These are phyloP conservation scores for Ophiostoma tasmaniense DNA, from an alignment of 2,329 filamentous ascomycete species.

Conservation along the genomic window DNA sequence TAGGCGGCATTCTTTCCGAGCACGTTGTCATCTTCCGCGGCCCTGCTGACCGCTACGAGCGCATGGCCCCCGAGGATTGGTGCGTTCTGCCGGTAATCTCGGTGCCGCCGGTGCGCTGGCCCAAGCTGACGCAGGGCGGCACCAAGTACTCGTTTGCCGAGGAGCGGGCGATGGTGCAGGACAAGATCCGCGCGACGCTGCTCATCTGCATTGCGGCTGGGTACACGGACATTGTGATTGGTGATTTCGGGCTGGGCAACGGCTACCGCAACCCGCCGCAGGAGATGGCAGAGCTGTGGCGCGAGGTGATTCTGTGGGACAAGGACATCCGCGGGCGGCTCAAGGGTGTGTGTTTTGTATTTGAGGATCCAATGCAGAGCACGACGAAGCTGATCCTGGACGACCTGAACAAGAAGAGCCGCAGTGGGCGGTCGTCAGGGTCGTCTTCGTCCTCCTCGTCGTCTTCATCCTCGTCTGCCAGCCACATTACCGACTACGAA, in stretches of 20 bases:
- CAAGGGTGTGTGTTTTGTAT: constrained; percentile 53
- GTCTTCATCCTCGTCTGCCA: constrained; percentile 13
- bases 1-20: constrained; percentile 61
- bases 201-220: constrained; percentile 57
- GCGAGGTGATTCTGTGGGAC: constrained; percentile 55
- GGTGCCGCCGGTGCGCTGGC: constrained; percentile 62
- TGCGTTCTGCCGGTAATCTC: constrained; percentile 61
- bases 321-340: constrained; percentile 55
- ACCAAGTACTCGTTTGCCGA: constrained; percentile 62
- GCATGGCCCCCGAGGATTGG: constrained; percentile 44
- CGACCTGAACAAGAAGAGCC: constrained; percentile 45
- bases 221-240: constrained; percentile 51
- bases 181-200: constrained; percentile 63
- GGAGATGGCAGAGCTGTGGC: constrained; percentile 58
- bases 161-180: constrained; percentile 62
- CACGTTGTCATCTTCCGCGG: constrained; percentile 66
- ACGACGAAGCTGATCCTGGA: constrained; percentile 46
- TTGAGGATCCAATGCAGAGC: constrained; percentile 49
- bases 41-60: constrained; percentile 56
- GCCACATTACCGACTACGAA: constrained; percentile 36
- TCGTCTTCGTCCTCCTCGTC: constrained; percentile 24
- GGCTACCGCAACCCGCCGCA: constrained; percentile 55
- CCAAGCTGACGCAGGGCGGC: constrained; percentile 61
- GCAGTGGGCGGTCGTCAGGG: constrained; percentile 23
- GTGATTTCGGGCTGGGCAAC: constrained; percentile 58